Base-by-base conservation (phyloP, 2,329 filamentous ascomycete genomes). In the Fusarium tricinctum region DNA sequence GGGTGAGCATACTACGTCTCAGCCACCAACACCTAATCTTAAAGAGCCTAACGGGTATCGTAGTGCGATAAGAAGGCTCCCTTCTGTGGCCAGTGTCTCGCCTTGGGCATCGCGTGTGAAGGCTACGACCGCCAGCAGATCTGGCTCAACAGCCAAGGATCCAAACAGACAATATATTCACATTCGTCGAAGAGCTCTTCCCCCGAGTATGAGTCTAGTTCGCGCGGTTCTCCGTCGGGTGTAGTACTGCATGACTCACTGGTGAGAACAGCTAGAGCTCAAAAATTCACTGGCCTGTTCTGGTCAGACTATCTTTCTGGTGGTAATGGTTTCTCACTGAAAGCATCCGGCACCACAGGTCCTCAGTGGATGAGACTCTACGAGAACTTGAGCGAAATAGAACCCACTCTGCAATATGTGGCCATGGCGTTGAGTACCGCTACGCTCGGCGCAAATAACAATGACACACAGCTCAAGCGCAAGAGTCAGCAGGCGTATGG, bases 241-340 rank as follows among this genome's bases (percentile, higher is more conserved):
- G 30, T 51, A 1, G 17, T 26, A 9, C 17, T 66, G 0, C 62
- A 66, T 3, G 49, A 66, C 3, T 66, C 62, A 1, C 42, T 66
- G 0, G 26, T 35, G 0, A 66, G 44, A 1, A 56, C 63, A 8
- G 55, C 62, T 0, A 13, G 63, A n/a, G 2, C 62, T 1, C 63
- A 66, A 12, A 66, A 62, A 8, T 66, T 57, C 17, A 62, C 55
- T 5, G 63, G 62, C 0, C 42, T 56, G 0, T 66, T 66, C 26
- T 66, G 63, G 63, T 48, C 51, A 3, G 63, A 66, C 8, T 66
- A 61, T 23, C 12, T 66, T 0, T 66, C 61, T 3, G 62, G 62
- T 0, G 62, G 63, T 1, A 66, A 44, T 6, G 62, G 61, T 0
- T 62, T 23, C 32, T 66, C 62, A 0, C 19, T 30, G 0, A 66